Evolutionary conservation across 345 rosid species (phyloP).

Genomic region (Eucalyptus camaldulensis): DNA sequence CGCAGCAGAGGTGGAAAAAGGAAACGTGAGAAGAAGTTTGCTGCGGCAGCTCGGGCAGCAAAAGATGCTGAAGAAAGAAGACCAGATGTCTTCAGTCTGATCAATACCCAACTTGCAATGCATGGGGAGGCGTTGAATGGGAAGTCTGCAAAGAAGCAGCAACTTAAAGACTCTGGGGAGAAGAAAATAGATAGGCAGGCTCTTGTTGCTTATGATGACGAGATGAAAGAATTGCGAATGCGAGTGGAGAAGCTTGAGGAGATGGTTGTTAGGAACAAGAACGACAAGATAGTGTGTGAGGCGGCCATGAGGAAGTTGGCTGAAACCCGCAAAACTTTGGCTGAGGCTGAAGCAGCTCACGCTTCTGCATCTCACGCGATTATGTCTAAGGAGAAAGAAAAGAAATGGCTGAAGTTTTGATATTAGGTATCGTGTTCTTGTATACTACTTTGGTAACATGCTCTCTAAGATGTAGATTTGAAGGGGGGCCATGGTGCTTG

Average conservation of each 20-base stretch:
- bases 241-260: conserved; percentile 61
- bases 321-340: conserved; percentile 50
- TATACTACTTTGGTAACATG: background rate
- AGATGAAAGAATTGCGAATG: conserved; percentile 49
- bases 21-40: conserved; percentile 76
- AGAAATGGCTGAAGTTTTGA: conserved; percentile 91
- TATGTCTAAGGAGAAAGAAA: conserved; percentile 71
- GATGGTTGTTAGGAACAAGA: conserved; percentile 68
- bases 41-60: conserved; percentile 56
- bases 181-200: conserved; percentile 54
- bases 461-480: background rate
- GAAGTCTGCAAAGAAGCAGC: conserved; percentile 22
- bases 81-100: conserved; percentile 75
- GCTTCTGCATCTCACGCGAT: conserved; percentile 62
- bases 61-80: conserved; percentile 41
- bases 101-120: conserved; percentile 49
- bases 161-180: conserved; percentile 32
- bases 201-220: conserved; percentile 64
- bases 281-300: conserved; percentile 64
- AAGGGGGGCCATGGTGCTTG: background rate
- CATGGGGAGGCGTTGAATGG: conserved; percentile 21
- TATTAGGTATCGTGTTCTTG: background rate
- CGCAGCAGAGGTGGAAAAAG: conserved; percentile 89
- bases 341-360: conserved; percentile 57
- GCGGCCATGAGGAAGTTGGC: conserved; percentile 70